These are phyloP conservation scores for Neurospora sp. DNA, from an alignment of 495 filamentous ascomycete species.

Conservation along the genomic window DNA sequence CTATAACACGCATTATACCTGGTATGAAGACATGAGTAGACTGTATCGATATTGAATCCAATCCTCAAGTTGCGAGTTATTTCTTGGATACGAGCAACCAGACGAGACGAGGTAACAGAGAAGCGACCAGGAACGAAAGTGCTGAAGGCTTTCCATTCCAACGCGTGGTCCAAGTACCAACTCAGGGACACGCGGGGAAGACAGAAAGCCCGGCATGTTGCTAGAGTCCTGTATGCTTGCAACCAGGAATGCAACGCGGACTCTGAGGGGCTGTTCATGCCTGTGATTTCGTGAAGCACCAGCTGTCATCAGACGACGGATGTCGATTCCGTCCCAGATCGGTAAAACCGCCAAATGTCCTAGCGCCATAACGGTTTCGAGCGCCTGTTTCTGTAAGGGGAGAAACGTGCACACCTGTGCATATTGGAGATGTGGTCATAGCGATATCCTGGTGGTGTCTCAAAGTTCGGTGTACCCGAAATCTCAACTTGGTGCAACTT, in stretches of 20 bases:
- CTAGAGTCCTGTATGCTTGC: not conserved
- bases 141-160: not conserved
- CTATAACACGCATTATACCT: not conserved
- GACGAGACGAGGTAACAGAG: not conserved
- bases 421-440: not conserved
- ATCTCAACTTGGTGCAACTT: not conserved
- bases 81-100: not conserved
- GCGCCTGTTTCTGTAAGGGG: not conserved
- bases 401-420: not conserved
- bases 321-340: not conserved
- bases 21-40: not conserved
- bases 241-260: not conserved
- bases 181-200: not conserved
- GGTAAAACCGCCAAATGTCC: not conserved
- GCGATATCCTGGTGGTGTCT: not conserved
- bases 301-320: not conserved
- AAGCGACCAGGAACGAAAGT: not conserved
- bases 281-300: not conserved
- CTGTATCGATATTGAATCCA: not conserved
- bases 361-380: not conserved
- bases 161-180: not conserved
- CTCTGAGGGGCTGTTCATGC: not conserved
- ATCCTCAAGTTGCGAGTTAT: not conserved
- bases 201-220: not conserved
- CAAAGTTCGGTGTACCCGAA: not conserved